Conservation (phyloP, 2,329 filamentous ascomycete species). For the Lanzia echinophila region DNA sequence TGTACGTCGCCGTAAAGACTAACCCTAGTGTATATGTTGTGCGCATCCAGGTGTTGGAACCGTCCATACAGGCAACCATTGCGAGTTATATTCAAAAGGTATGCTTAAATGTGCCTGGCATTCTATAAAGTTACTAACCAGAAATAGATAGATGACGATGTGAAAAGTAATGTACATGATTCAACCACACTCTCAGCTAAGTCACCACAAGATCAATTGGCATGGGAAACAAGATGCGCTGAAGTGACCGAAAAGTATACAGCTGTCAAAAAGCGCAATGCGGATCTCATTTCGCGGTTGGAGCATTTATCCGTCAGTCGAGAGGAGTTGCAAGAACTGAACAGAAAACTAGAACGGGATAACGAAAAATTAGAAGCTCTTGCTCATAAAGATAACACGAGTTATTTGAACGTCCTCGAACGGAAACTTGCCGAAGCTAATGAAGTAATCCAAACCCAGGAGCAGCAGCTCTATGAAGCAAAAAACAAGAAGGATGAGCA, state of each 20-base stretch:
- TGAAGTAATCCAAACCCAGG: slow-evolving; percentile 63
- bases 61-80: slow-evolving; percentile 36
- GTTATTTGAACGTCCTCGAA: slow-evolving; percentile 48
- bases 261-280: slow-evolving; percentile 48
- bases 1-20: slow-evolving; percentile 55
- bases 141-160: slow-evolving; percentile 4
- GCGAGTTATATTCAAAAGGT: slow-evolving; percentile 26
- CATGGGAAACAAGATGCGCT: slow-evolving; percentile 44
- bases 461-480: slow-evolving; percentile 55
- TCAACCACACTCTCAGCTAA: neutral
- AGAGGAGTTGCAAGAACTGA: slow-evolving; percentile 49
- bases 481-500: slow-evolving; percentile 38
- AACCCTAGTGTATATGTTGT: slow-evolving; percentile 48
- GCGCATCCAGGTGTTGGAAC: slow-evolving; percentile 38
- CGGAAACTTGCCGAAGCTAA: slow-evolving; percentile 59
- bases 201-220: slow-evolving; percentile 21
- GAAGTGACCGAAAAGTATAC: slow-evolving; percentile 41
- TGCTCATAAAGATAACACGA: slow-evolving; percentile 43
- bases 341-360: slow-evolving; percentile 49
- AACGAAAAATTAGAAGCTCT: slow-evolving; percentile 26
- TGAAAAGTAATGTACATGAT: slow-evolving; percentile 1
- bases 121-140: neutral
- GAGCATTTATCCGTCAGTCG: slow-evolving; percentile 55
- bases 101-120: neutral
- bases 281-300: slow-evolving; percentile 52